These are phyloP conservation scores for Vickermania ingenoplastis DNA, from an alignment of 208 protist species.

Conservation along the genomic window DNA sequence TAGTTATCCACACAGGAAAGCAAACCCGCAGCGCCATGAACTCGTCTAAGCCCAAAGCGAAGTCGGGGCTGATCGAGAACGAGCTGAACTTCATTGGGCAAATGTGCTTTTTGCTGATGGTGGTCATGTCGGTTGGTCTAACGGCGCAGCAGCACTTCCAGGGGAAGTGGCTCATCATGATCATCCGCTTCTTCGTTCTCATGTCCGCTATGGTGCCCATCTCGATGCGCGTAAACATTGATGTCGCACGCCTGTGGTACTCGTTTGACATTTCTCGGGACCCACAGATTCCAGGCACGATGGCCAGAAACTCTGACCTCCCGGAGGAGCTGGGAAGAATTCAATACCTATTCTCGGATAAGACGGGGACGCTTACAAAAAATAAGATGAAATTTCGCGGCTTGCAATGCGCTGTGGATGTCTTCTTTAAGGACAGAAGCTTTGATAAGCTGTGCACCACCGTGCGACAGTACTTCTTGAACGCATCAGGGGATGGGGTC, in stretches of 20 bases:
- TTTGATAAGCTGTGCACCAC: constrained; percentile 24
- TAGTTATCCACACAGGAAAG: constrained; percentile 91
- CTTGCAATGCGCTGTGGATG: constrained; percentile 36
- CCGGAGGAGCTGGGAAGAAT: constrained; percentile 98
- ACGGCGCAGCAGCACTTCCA: constrained; percentile 58
- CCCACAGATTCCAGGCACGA: constrained; percentile 61
- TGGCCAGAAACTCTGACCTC: constrained; percentile 94
- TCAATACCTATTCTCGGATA: constrained; percentile 97
- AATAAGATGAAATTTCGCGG: constrained; percentile 91
- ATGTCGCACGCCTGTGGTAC: constrained; percentile 96
- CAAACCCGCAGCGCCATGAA: constrained; percentile 97
- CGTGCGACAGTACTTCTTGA: constrained; percentile 26
- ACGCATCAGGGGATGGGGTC: background rate
- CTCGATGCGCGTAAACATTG: constrained; percentile 96
- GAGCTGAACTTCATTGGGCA: constrained; percentile 95
- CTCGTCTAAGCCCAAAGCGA: constrained; percentile 71
- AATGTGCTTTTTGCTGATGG: constrained; percentile 70
- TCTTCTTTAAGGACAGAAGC: constrained; percentile 43
- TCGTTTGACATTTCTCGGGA: constrained; percentile 89
- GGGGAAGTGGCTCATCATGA: constrained; percentile 83
- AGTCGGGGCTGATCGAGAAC: constrained; percentile 90
- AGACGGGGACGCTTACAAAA: constrained; percentile 98
- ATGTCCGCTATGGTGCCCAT: constrained; percentile 98
- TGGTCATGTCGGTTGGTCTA: constrained; percentile 53
- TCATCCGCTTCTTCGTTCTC: constrained; percentile 94